Evolutionary conservation across 495 filamentous ascomycete genomes (phyloP).

Genomic region (Glonium stellatum): DNA sequence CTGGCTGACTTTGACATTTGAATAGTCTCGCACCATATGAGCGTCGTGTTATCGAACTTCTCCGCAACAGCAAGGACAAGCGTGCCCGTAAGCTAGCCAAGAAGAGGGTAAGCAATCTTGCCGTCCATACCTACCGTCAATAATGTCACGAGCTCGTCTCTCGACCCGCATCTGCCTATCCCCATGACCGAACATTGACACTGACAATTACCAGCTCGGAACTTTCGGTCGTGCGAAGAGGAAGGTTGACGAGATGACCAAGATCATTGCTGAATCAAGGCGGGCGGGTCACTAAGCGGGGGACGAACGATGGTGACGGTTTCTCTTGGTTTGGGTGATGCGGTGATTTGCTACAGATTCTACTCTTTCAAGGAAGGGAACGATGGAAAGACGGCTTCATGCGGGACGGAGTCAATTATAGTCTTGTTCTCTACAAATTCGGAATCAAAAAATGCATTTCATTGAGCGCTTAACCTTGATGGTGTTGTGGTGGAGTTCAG

Average conservation of each 20-base stretch:
- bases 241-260: slow-evolving; percentile 97
- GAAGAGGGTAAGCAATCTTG: slow-evolving; percentile 66
- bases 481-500: no score
- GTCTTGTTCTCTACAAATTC: background rate
- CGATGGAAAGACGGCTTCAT: background rate
- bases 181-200: background rate
- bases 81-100: slow-evolving; percentile 97
- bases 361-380: background rate
- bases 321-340: background rate
- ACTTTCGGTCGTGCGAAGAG: slow-evolving; percentile 96
- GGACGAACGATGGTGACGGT: background rate
- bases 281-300: slow-evolving; percentile 67
- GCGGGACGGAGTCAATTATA: background rate
- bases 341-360: background rate
- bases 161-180: slow-evolving; percentile 3
- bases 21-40: slow-evolving; percentile 44
- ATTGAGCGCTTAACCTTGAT: background rate
- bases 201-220: slow-evolving; percentile 51
- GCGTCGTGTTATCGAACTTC: slow-evolving; percentile 95
- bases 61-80: slow-evolving; percentile 99
- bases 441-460: background rate
- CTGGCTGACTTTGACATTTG: slow-evolving; percentile 8
- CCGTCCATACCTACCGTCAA: background rate
- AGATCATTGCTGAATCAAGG: slow-evolving; percentile 93
- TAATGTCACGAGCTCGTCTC: background rate